Base-by-base conservation (phyloP, 768 basidiomycete species). In the Agaricus bisporus region DNA sequence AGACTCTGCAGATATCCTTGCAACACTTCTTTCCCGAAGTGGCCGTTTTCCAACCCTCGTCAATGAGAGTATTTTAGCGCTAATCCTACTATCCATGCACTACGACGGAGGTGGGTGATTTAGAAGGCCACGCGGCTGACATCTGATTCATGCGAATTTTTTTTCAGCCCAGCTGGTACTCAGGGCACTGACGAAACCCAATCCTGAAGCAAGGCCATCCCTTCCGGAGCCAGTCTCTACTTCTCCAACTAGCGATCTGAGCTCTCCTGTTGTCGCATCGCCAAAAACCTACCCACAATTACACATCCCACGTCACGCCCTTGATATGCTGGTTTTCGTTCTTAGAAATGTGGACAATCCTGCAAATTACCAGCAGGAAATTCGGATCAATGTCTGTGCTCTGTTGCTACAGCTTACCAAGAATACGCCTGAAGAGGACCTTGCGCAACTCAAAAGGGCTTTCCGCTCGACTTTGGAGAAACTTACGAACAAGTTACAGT, bases 31-130 rank as follows among this genome's bases (percentile, higher is more conserved):
- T 15, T 80, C 81, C 22, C 78, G 86, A 57, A 91, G 90, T 63
- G 81, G 77, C 57, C 86, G 84, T 64, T 92, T 91, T 64, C 86
- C 90, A 1, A 74, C 92, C 38, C 75, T 98, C 29, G 79, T 97
- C 50, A 95, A 93, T 60, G 95, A 98, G 66, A 90, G 86, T 2
- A 75, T 95, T 18, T 81, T 97, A 41, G 89, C 90, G 4, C 68
- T 95, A 56, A 89, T 85, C 39, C 66, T 98, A 47, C 68, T 98
- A 54, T 83, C 83, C 50, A 83, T 83, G 10, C 78, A 82, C 38
- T 73, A 73, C 25, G 67, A 73, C 44, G 89, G 86, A 56, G 83
- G 91, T 88, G 67, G 58, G 82, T 68, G 43, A n/a, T 28, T 26
- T 4, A 5, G 15, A 17, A 42, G 56, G n/a, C 48, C 6, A 5